A percentile compares a stretch with the other conserved stretches of the same genome.
Conservation (phyloP, 805 yeast species). For the Candida verbasci region DNA sequence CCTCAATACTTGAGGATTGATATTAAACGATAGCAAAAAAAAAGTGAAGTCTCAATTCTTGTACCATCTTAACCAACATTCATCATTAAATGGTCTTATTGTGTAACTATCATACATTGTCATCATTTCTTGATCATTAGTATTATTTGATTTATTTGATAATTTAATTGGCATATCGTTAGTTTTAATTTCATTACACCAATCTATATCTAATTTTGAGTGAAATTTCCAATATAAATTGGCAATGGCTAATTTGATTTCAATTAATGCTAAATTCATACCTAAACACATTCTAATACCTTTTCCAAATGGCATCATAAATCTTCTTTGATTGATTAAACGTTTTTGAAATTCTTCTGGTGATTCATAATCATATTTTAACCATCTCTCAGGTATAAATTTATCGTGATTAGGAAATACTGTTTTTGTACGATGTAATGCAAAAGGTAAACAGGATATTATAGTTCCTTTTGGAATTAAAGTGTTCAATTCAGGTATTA, state of each 20-base stretch:
- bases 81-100: constrained; percentile 48
- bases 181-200: constrained; percentile 33
- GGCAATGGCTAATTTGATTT: constrained; percentile 56
- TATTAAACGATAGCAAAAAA: too few relatives aligned
- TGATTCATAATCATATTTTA: constrained; percentile 32
- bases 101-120: constrained; percentile 55
- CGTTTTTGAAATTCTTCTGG: constrained; percentile 20
- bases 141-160: constrained; percentile 16
- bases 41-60: not conserved
- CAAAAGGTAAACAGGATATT: constrained; percentile 63
- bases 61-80: constrained; percentile 46
- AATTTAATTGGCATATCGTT: constrained; percentile 12
- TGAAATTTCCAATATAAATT: constrained; percentile 48
- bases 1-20: too few relatives aligned
- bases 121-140: constrained; percentile 46
- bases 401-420: constrained; percentile 50
- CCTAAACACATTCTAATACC: constrained; percentile 77
- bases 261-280: constrained; percentile 60
- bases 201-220: constrained; percentile 35
- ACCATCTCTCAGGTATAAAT: constrained; percentile 66
- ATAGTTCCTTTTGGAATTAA: constrained; percentile 49
- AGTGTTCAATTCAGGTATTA: constrained; percentile 15
- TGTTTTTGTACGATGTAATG: constrained; percentile 49
- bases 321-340: constrained; percentile 42
- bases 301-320: constrained; percentile 67